These are phyloP conservation scores for Paecilomyces formosus DNA, from an alignment of 2,329 filamentous ascomycete species.

Conservation along the genomic window DNA sequence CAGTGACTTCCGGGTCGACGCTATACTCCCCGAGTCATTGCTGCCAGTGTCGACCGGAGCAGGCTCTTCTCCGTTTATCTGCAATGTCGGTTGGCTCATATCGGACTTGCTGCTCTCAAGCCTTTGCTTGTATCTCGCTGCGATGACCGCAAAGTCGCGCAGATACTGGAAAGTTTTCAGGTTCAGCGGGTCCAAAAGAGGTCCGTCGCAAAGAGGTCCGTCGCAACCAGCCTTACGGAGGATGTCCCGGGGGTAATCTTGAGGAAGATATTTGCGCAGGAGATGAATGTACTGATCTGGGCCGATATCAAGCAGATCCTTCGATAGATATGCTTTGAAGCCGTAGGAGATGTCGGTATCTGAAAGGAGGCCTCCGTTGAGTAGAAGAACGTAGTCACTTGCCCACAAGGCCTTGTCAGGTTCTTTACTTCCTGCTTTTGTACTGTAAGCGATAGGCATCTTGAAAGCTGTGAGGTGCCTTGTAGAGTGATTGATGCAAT, in stretches of 20 bases:
- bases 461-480: neutral
- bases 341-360: neutral
- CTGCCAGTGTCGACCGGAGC: neutral
- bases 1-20: constrained; percentile 27
- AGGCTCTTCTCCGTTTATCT: neutral
- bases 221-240: neutral
- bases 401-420: neutral
- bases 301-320: neutral
- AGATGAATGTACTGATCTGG: neutral
- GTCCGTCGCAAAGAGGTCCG: neutral
- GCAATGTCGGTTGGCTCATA: neutral
- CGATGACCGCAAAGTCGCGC: neutral
- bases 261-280: neutral
- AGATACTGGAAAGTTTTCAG: neutral
- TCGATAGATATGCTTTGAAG: neutral
- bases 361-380: neutral
- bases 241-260: neutral
- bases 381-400: neutral
- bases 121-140: neutral
- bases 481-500: neutral
- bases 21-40: neutral
- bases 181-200: neutral
- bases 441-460: neutral
- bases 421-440: neutral
- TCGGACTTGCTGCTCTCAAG: neutral